These are phyloP conservation scores for Tilletia horrida DNA, from an alignment of 1,284 basidiomycete genomes.

Conservation along the genomic window DNA sequence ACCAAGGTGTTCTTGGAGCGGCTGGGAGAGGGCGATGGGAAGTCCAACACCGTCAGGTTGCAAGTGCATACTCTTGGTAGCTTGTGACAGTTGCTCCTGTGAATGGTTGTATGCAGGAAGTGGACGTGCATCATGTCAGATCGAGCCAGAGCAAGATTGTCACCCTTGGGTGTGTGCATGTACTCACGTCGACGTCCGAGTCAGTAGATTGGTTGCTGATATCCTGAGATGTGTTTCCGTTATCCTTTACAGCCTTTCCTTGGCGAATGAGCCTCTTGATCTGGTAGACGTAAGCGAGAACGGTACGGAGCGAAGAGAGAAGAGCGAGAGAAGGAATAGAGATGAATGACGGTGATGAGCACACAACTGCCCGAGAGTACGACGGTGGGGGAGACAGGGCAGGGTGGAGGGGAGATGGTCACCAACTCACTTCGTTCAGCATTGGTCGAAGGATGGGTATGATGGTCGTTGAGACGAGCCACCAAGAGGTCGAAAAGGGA, in stretches of 20 bases:
- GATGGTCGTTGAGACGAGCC: constrained; percentile 21
- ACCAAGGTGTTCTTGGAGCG: constrained; percentile 13
- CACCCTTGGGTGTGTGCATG: not conserved
- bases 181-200: constrained; percentile 4
- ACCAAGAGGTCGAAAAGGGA: constrained; percentile 20
- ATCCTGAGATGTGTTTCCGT: not conserved
- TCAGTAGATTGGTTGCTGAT: constrained; percentile 22
- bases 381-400: constrained; percentile 19
- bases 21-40: constrained; percentile 23
- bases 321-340: not conserved
- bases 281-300: constrained; percentile 25
- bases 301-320: not conserved
- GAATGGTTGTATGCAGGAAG: constrained; percentile 22
- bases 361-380: constrained; percentile 10
- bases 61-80: not conserved
- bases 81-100: constrained; percentile 16
- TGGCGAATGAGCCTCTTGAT: constrained; percentile 50
- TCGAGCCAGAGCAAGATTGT: too few species aligned
- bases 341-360: too few species aligned
- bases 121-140: too few species aligned
- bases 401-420: constrained; percentile 16
- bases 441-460: constrained; percentile 20
- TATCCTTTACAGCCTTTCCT: constrained; percentile 38
- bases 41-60: constrained; percentile 19
- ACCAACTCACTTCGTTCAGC: constrained; percentile 15